Evolutionary conservation across 768 basidiomycete genomes (phyloP).

Genomic region (Agaricus bisporus): DNA sequence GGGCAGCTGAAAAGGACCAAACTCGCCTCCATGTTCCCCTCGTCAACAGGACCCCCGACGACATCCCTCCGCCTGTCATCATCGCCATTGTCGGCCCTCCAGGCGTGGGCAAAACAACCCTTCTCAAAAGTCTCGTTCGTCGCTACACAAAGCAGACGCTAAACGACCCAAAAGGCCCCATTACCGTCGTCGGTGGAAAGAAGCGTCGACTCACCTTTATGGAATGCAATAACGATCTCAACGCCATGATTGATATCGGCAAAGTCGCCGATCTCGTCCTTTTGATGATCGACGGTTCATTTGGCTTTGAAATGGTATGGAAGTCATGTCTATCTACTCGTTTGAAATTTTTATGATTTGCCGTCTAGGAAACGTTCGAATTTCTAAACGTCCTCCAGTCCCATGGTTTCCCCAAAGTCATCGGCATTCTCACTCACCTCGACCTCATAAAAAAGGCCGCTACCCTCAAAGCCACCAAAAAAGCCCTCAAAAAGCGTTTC

Average conservation of each 20-base stretch:
- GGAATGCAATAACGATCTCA: conserved; percentile 96
- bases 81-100: conserved; percentile 95
- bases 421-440: conserved; percentile 92
- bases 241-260: conserved; percentile 97
- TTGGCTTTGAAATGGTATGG: conserved; percentile 96
- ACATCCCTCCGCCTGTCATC: conserved; percentile 87
- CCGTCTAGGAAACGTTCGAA: conserved; percentile 89
- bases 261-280: conserved; percentile 96
- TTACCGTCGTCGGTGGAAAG: conserved; percentile 93
- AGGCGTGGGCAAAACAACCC: conserved; percentile 94
- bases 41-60: conserved; percentile 89
- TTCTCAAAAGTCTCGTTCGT: conserved; percentile 86
- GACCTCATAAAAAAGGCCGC: conserved; percentile 93
- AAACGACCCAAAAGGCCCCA: conserved; percentile 84
- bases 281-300: conserved; percentile 96
- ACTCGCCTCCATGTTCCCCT: conserved; percentile 93
- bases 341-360: not conserved
- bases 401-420: conserved; percentile 98
- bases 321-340: not conserved
- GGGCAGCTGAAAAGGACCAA: conserved; percentile 92
- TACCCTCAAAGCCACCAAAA: conserved; percentile 85
- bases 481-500: conserved; percentile 93
- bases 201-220: conserved; percentile 91
- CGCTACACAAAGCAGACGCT: conserved; percentile 93
- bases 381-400: conserved; percentile 96